These are phyloP conservation scores for Leishmania mexicana DNA, from an alignment of 208 protist species.

Conservation along the genomic window DNA sequence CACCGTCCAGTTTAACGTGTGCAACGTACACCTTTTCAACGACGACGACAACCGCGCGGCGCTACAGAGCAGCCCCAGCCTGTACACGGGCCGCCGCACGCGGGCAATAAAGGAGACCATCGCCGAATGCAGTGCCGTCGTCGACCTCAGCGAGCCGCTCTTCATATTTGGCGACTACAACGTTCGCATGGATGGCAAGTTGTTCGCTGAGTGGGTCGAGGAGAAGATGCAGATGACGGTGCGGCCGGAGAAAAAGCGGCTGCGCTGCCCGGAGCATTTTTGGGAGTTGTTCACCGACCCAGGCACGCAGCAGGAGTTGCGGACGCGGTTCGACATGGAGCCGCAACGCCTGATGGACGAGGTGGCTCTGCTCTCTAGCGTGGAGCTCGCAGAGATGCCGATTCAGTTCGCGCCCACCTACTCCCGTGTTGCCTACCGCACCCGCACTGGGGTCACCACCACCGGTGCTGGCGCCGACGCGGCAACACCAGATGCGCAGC, in stretches of 20 bases:
- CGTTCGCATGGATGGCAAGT: conserved; percentile 56
- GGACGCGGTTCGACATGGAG: conserved; percentile 54
- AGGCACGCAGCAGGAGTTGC: conserved; percentile 16
- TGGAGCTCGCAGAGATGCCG: conserved; percentile 73
- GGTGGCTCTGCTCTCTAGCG: conserved; percentile 42
- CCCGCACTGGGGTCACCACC: conserved; percentile 1
- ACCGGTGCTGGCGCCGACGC: neutral
- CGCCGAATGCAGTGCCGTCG: conserved; percentile 51
- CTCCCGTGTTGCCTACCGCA: conserved; percentile 34
- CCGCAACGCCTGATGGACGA: conserved; percentile 51
- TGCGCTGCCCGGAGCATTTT: conserved; percentile 54
- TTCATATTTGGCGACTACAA: conserved; percentile 87
- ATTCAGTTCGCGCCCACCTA: conserved; percentile 72
- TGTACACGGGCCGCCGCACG: conserved; percentile 48
- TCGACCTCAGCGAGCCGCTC: conserved; percentile 60
- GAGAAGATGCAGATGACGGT: conserved; percentile 42
- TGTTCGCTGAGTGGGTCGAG: conserved; percentile 37
- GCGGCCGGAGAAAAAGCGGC: conserved; percentile 39
- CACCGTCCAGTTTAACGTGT: conserved; percentile 58
- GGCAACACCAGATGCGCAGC: neutral
- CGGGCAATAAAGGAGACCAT: conserved; percentile 66
- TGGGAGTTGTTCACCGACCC: conserved; percentile 52
- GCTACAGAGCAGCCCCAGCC: conserved; percentile 45
- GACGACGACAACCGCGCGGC: conserved; percentile 67
- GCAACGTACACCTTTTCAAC: conserved; percentile 80